These are phyloP conservation scores for Botrytis elliptica DNA, from an alignment of 2,329 filamentous ascomycete genomes.

Conservation along the genomic window DNA sequence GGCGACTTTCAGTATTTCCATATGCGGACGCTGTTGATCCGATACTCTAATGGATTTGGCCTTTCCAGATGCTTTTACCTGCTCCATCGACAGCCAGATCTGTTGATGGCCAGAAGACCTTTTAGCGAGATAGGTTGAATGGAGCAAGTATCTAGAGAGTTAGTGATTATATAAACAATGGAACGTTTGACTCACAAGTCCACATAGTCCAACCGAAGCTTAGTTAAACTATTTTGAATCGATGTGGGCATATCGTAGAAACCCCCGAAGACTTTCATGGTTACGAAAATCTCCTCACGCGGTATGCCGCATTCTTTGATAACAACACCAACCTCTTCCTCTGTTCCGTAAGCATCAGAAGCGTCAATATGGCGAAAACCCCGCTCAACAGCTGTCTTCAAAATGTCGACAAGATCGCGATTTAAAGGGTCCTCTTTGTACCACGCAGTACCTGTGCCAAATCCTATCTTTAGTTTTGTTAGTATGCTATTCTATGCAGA, in stretches of 20 bases:
- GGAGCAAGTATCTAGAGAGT: neutral
- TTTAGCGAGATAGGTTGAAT: neutral
- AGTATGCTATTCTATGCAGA: too few species aligned
- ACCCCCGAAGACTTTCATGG: neutral
- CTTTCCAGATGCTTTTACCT: neutral
- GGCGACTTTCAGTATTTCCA: neutral
- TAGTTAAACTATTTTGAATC: too few species aligned
- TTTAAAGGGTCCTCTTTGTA: too few species aligned
- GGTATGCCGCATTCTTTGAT: neutral
- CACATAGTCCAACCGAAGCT: too few species aligned
- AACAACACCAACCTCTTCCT: neutral
- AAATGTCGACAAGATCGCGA: too few species aligned
- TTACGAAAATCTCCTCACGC: neutral
- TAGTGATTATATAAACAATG: neutral
- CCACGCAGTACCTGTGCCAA: too few species aligned
- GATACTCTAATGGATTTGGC: neutral
- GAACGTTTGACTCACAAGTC: neutral
- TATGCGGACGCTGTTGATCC: neutral
- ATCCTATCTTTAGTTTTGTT: too few species aligned
- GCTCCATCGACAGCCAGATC: neutral
- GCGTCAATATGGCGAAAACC: too few species aligned
- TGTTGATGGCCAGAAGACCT: neutral
- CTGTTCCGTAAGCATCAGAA: too few species aligned
- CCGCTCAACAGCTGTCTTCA: too few species aligned
- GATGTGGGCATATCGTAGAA: accelerated